These are phyloP conservation scores for Sphaerulina vaccinii DNA, from an alignment of 2,329 filamentous ascomycete species.

Conservation along the genomic window DNA sequence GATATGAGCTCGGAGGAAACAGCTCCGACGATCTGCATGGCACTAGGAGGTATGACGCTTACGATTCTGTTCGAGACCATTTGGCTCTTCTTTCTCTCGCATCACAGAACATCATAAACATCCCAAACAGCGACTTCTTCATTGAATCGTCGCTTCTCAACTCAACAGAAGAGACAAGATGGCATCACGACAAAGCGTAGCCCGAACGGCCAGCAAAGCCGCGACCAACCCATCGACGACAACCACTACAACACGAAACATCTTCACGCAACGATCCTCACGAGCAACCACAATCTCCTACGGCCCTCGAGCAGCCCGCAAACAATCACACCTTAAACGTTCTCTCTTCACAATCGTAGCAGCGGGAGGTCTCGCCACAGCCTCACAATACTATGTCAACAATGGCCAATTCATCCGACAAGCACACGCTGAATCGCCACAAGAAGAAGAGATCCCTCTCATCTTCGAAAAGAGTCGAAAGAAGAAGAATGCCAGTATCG, in stretches of 20 bases:
- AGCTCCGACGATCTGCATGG: too few relatives aligned
- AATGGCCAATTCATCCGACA: conserved; percentile 42
- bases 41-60: too few relatives aligned
- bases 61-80: too few relatives aligned
- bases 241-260: conserved; percentile 16
- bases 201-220: conserved; percentile 23
- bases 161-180: conserved; percentile 2
- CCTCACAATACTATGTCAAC: conserved; percentile 46
- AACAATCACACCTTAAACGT: conserved; percentile 48
- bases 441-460: conserved; percentile 51
- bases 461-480: conserved; percentile 67
- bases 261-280: conserved; percentile 26
- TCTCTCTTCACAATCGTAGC: conserved; percentile 45
- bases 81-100: not conserved
- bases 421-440: conserved; percentile 51
- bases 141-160: conserved; percentile 11
- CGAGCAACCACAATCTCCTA: conserved; percentile 34
- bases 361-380: conserved; percentile 46
- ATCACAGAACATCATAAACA: not conserved
- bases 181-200: conserved; percentile 24
- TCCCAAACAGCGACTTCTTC: conserved; percentile 14
- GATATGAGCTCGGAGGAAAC: too few relatives aligned
- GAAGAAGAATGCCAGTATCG: conserved; percentile 56
- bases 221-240: not conserved
- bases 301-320: conserved; percentile 40